Conservation (phyloP, 495 filamentous ascomycete genomes). For the Aspergillus campestris region DNA sequence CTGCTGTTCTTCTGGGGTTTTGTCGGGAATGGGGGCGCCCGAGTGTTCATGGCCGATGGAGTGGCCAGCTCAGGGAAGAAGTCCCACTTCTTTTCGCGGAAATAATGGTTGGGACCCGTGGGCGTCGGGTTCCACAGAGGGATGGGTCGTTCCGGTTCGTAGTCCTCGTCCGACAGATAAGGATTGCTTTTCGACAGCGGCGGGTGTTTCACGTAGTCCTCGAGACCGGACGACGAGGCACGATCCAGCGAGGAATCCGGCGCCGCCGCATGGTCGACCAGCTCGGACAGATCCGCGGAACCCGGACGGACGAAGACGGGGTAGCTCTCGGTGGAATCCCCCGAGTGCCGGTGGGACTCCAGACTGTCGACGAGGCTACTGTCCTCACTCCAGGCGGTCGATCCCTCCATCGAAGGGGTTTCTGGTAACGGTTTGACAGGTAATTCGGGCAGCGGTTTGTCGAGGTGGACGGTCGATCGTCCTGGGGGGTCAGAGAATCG, state of each 20-base stretch:
- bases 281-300: conserved; percentile 25
- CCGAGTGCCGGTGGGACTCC: conserved; percentile 19
- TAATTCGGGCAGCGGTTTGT: conserved; percentile 33
- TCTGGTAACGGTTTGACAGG: conserved; percentile 22
- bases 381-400: conserved; percentile 29
- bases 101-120: conserved; percentile 34
- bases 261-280: conserved; percentile 11
- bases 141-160: conserved; percentile 9
- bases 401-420: conserved; percentile 14
- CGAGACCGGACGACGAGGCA: conserved; percentile 1
- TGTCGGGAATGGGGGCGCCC: conserved; percentile 7
- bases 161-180: conserved; percentile 20
- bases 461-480: conserved; percentile 23
- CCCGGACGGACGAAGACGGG: conserved; percentile 33
- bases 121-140: conserved; percentile 17
- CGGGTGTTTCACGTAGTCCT: conserved; percentile 8
- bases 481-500: conserved; percentile 6
- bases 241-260: conserved; percentile 8
- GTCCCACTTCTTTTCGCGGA: conserved; percentile 43
- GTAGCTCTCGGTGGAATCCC: conserved; percentile 24
- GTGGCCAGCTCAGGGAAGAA: conserved; percentile 39
- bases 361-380: conserved; percentile 25
- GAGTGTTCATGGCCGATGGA: conserved; percentile 16
- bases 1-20: conserved; percentile 17
- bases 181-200: conserved; percentile 9